Evolutionary conservation across 352 stramenopile species (phyloP), one percentile per base, ranked within the genome.

Genomic region (Pythium aristosporum): DNA sequence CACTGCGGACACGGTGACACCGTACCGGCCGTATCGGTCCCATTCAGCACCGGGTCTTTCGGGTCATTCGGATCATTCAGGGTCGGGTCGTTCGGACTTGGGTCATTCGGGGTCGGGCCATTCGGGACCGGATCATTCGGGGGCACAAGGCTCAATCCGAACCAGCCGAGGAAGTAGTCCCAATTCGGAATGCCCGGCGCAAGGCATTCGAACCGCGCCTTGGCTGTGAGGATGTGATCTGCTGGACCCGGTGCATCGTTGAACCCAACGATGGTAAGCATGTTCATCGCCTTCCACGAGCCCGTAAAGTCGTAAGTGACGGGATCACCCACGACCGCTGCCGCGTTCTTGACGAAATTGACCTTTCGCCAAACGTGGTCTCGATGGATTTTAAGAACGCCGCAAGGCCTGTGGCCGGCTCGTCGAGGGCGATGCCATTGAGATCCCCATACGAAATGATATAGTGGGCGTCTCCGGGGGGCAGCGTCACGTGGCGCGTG

Each of bases 131-230:
- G 7, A 12, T 5, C 34, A 39, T 3, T 39, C 34, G 34, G 7
- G 11, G 34, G 3, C 34, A 12, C 4, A 28, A 4, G n/a, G 11
- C 3, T 12, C 1, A 43, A 7, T 11, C 46, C 32, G 36, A 44
- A 57, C 61, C 61, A 67, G 15, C 28, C 15, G 12, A 15, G 10
- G 7, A 67, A 36, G 8, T 41, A 55, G 2, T 67, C n/a, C 61
- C 61, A 67, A 7, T n/a, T 50, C 3, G 41, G 53, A 5, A 5
- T 0, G 5, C 8, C 13, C 1, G 42, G 55, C 12, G 1, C n/a
- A 3, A 16, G 28, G 1, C 43, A 55, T 30, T 47, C 32, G 15
- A 63, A 48, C 32, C 20, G 34, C 8, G 11, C 34, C 16, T 47
- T 21, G 15, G 25, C 25, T 28, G 25, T 28, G 25, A 28, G 25